Evolutionary conservation across 352 stramenopile species (phyloP).

Genomic region (Phytophthora brassicae): DNA sequence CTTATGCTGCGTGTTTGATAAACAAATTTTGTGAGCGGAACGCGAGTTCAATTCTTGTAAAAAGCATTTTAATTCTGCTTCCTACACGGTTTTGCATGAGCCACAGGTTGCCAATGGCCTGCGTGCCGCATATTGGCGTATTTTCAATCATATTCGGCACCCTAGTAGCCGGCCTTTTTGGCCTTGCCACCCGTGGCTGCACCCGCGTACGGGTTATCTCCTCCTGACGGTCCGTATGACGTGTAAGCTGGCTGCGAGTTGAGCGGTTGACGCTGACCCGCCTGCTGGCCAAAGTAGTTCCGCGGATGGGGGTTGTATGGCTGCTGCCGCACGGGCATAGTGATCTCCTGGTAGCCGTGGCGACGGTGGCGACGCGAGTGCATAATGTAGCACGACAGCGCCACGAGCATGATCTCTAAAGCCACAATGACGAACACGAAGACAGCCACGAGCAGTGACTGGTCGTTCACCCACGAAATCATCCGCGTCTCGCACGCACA

Average conservation of each 20-base stretch:
- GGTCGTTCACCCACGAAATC: conserved; percentile 80
- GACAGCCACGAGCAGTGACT: conserved; percentile 73
- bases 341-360: conserved; percentile 83
- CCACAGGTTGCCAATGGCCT: background rate
- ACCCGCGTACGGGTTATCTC: conserved; percentile 36
- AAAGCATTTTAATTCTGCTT: conserved; percentile 25
- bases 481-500: conserved; percentile 81
- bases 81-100: background rate
- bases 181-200: conserved; percentile 29
- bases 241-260: conserved; percentile 41
- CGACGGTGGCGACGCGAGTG: conserved; percentile 66
- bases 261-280: conserved; percentile 37
- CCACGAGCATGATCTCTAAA: conserved; percentile 79
- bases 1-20: no score
- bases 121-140: conserved; percentile 19
- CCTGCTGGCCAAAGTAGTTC: conserved; percentile 66
- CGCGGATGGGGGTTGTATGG: conserved; percentile 80
- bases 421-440: conserved; percentile 81
- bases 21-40: no score
- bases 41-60: conserved; percentile 35
- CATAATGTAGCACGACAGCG: conserved; percentile 84
- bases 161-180: conserved; percentile 25
- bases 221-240: conserved; percentile 30
- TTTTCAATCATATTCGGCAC: conserved; percentile 26
- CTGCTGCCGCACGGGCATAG: conserved; percentile 78